Conservation (phyloP, 306 rosid genomes). For the Senna tora region DNA sequence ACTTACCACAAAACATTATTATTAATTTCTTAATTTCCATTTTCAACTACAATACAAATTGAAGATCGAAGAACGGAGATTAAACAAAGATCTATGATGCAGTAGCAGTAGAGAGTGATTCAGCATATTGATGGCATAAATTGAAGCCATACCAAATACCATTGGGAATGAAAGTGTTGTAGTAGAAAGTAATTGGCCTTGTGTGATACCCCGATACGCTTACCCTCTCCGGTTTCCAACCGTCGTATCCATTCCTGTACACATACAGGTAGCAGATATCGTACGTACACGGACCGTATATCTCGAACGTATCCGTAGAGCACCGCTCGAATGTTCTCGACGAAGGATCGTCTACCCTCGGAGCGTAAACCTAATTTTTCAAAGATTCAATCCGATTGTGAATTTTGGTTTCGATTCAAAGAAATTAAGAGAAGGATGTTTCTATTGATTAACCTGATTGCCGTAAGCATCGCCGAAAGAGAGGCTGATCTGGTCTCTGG, state of each 20-base stretch:
- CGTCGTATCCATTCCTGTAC: slow-evolving; percentile 79
- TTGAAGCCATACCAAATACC: slow-evolving; percentile 82
- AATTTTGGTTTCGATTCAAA: too few species aligned
- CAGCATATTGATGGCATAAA: slow-evolving; percentile 38
- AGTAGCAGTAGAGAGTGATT: slow-evolving; percentile 37
- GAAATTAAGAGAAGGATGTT: too few species aligned
- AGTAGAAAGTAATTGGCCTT: slow-evolving; percentile 56
- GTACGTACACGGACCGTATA: slow-evolving; percentile 75
- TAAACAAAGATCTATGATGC: slow-evolving; percentile 10
- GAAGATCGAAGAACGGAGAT: too few species aligned
- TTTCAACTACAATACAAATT: too few species aligned
- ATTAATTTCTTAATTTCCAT: too few species aligned
- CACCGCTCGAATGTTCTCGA: slow-evolving; percentile 76
- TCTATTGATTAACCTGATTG: too few species aligned
- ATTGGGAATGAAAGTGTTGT: slow-evolving; percentile 56
- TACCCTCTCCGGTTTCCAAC: slow-evolving; percentile 77
- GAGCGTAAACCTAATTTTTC: slow-evolving; percentile 61
- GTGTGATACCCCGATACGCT: slow-evolving; percentile 50
- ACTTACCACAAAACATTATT: not conserved
- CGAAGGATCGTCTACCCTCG: slow-evolving; percentile 66
- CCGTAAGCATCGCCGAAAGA: slow-evolving; percentile 88
- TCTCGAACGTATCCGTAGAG: slow-evolving; percentile 72
- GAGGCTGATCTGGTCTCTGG: slow-evolving; percentile 81
- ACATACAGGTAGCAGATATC: slow-evolving; percentile 66
- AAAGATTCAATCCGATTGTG: too few species aligned